A percentile compares a stretch with the other conserved stretches of the same genome.
Conservation (phyloP, 805 yeast genomes). For the Phaffomyces opuntiae region DNA sequence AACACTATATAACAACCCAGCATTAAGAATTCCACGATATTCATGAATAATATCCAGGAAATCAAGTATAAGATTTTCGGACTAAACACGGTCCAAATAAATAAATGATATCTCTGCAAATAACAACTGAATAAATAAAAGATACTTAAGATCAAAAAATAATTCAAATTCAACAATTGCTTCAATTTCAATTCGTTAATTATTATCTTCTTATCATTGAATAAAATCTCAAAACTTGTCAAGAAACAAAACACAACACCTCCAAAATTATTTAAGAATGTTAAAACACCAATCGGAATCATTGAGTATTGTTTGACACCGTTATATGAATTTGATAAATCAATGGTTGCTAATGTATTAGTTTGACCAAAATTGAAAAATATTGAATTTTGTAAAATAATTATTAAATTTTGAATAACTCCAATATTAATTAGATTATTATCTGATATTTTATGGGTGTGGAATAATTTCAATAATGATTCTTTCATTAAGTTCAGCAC, state of each 20-base stretch:
- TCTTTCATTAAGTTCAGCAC: slow-evolving; percentile 26
- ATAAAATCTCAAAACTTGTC: slow-evolving; percentile 28
- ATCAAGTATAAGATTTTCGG: slow-evolving; percentile 81
- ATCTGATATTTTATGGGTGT: background rate
- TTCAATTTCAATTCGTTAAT: slow-evolving; percentile 17
- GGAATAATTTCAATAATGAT: background rate
- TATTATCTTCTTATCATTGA: slow-evolving; percentile 7
- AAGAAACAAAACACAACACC: slow-evolving; percentile 61
- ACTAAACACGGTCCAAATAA: slow-evolving; percentile 96
- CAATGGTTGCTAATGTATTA: slow-evolving; percentile 86
- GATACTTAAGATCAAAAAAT: slow-evolving; percentile 53
- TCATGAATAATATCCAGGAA: slow-evolving; percentile 61
- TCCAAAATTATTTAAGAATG: slow-evolving; percentile 78
- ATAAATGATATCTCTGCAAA: slow-evolving; percentile 73
- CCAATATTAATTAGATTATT: slow-evolving; percentile 1
- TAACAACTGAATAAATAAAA: slow-evolving; percentile 64
- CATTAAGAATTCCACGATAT: slow-evolving; percentile 7
- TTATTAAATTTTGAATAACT: slow-evolving; percentile 9
- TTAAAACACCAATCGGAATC: slow-evolving; percentile 63
- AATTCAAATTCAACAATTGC: slow-evolving; percentile 26
- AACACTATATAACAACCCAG: background rate
- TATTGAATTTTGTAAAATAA: slow-evolving; percentile 64
- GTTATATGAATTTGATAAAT: slow-evolving; percentile 85
- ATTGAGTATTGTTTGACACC: slow-evolving; percentile 72
- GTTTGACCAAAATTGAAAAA: slow-evolving; percentile 90